Percentiles rank a stretch among this genome's conserved stretches.
Evolutionary conservation across 2,329 filamentous ascomycete genomes (phyloP).

Genomic region (Blastomyces parvus): DNA sequence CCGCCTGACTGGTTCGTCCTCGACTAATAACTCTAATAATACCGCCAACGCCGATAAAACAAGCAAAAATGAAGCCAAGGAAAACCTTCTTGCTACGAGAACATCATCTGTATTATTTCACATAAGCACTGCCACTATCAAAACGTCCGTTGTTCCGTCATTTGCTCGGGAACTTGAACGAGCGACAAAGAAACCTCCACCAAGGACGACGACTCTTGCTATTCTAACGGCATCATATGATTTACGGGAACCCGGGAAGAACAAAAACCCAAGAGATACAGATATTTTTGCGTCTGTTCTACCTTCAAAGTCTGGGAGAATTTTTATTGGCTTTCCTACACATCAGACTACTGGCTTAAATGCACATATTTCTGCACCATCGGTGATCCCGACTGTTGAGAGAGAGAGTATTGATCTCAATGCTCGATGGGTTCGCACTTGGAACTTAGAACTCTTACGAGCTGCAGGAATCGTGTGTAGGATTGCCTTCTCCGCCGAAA

Average conservation of each 20-base stretch:
- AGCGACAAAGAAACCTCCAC: conserved; percentile 93
- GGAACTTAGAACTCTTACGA: conserved; percentile 90
- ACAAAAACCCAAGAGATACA: conserved; percentile 22
- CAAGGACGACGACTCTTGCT: conserved; percentile 73
- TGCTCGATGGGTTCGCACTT: conserved; percentile 84
- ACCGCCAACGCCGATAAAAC: conserved; percentile 40
- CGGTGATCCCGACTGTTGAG: conserved; percentile 93
- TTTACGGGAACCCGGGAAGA: conserved; percentile 56
- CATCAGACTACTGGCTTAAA: conserved; percentile 92
- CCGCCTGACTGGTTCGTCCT: conserved; percentile 53
- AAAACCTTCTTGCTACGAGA: conserved; percentile 62
- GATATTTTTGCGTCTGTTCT: conserved; percentile 87
- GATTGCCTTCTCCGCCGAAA: conserved; percentile 79
- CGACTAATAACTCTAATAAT: conserved; percentile 41
- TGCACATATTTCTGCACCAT: conserved; percentile 89
- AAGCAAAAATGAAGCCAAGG: conserved; percentile 52
- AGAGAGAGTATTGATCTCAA: conserved; percentile 95
- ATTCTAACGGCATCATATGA: conserved; percentile 89
- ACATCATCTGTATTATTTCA: conserved; percentile 78
- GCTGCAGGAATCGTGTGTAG: conserved; percentile 84
- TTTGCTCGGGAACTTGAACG: conserved; percentile 83
- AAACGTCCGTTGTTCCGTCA: conserved; percentile 60
- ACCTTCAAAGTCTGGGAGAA: conserved; percentile 76
- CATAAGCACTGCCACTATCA: conserved; percentile 73
- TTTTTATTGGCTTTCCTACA: conserved; percentile 97